Evolutionary conservation across 169 alveolate species (phyloP), one percentile per base, ranked within the genome.

Genomic region (Cryptosporidium sp.): DNA sequence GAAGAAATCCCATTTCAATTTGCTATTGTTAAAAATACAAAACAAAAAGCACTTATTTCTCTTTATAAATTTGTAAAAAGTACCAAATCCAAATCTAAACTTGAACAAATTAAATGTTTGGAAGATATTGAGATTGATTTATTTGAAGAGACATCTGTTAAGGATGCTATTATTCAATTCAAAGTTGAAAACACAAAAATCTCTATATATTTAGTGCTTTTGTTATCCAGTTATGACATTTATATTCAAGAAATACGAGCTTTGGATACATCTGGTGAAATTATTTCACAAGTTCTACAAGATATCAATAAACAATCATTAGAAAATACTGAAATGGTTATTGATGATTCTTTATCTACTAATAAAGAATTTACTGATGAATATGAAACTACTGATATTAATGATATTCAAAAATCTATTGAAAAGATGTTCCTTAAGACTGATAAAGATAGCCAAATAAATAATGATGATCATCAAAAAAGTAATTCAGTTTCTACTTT

Each of bases 221-320:
- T 73, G 31, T 39, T 73, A 8, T 73, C 86, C 16, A 73, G 86
- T 51, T 73, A 72, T 56, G 86, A 73, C 2, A 33, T 73, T 60
- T 73, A 73, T 14, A 53, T 44, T 10, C 45, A 73, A 26, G 48
- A 16, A 18, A 10, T 73, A 5, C 72, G 48, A 18, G 52, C 10
- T 33, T 21, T 56, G 21, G 70, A 73, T 29, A 58, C 56, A 35
- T 73, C 70, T 6, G 56, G 39, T 1, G 72, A 60, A 8, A 14
- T 29, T 4, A 16, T 56, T 9, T 56, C 67, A 56, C 29, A 56
- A 56, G 67, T 26, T 56, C 37, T 23, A 56, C 31, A 56, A 9
- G 35, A 56, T n/a, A 21, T 56, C 0, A 56, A 56, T 5, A 12
- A 3, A 1, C 37, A 56, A 37, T 9, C 16, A 42, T 8, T 37